Evolutionary conservation across 345 rosid species (phyloP).

Genomic region (Ailanthus altissimus): DNA sequence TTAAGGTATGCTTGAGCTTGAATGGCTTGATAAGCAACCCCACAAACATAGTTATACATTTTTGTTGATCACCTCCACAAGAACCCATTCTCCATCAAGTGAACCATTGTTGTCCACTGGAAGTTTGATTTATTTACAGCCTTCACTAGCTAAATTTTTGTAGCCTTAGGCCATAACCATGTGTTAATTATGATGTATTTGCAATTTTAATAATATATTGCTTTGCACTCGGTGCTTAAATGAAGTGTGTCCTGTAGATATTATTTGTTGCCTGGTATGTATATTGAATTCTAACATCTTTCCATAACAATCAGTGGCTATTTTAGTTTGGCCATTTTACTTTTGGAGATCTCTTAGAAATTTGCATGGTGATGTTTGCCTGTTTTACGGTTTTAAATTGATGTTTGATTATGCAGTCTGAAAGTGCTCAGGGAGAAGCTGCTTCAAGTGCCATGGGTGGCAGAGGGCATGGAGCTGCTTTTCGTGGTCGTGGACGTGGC

Average conservation of each 20-base stretch:
- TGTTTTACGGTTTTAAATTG: slow-evolving; percentile 1
- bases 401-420: slow-evolving; percentile 58
- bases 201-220: neutral
- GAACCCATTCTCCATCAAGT: no score
- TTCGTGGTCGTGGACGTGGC: slow-evolving; percentile 94
- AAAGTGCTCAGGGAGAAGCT: slow-evolving; percentile 98
- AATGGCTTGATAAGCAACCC: no score
- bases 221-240: neutral
- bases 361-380: neutral
- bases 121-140: no score
- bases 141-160: no score
- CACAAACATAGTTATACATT: no score
- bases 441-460: slow-evolving; percentile 92
- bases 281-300: neutral
- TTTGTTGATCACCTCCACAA: no score
- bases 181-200: neutral
- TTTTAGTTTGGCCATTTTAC: neutral
- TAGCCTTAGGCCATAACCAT: neutral
- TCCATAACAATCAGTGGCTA: neutral
- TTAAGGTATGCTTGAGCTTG: no score
- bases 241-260: neutral
- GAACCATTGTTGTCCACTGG: no score
- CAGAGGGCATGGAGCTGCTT: slow-evolving; percentile 73
- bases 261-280: neutral
- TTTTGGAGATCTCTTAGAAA: no score